Evolutionary conservation across 2,329 filamentous ascomycete genomes (phyloP), one percentile per base, ranked within the genome.

Genomic region (Aspergillus brasiliensis): DNA sequence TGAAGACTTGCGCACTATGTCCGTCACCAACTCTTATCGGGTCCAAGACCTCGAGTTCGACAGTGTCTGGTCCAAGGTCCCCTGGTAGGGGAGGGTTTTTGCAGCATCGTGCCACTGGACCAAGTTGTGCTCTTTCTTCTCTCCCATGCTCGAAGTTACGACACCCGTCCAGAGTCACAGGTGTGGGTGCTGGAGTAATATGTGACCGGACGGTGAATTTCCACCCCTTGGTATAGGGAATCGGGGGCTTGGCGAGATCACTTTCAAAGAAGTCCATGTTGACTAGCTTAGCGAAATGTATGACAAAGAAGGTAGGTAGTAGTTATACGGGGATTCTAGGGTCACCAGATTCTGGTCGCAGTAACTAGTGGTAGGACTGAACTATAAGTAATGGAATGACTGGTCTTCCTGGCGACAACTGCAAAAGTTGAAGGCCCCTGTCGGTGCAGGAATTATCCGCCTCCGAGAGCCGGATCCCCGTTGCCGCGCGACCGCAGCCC

Each of bases 221-320:
- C 25, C 15, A n/a, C 2, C 46, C 46, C 46, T 19, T 48, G n/a
- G 8, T 48, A 27, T 28, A 48, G 1, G 46, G 46, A 11, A 48
- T n/a, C 2, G 46, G 7, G 6, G 46, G 46, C 23, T 48, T 48
- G 13, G 13, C 21, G 6, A 10, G 13, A 47, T 28, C 23, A 21
- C 19, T 13, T 10, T 5, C 21, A 23, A 23, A 21, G 2, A 10
- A 11, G 17, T 44, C 17, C 40, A 44, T 44, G 40, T 31, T 31
- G 4, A 31, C 11, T 2, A 8, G 10, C 8, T 7, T 8, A 28
- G 28, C 3, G 11, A 4, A 11, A 13, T 11, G 2, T 31, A 31
- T 5, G 0, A 11, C 0, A 1, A 11, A 31, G 10, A 11, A 5
- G 8, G 8, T 4, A 1, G n/a, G n/a, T n/a, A n/a, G n/a, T n/a